Evolutionary conservation across 1,284 basidiomycete species (phyloP).

Genomic region (Retiboletus flavoniger): DNA sequence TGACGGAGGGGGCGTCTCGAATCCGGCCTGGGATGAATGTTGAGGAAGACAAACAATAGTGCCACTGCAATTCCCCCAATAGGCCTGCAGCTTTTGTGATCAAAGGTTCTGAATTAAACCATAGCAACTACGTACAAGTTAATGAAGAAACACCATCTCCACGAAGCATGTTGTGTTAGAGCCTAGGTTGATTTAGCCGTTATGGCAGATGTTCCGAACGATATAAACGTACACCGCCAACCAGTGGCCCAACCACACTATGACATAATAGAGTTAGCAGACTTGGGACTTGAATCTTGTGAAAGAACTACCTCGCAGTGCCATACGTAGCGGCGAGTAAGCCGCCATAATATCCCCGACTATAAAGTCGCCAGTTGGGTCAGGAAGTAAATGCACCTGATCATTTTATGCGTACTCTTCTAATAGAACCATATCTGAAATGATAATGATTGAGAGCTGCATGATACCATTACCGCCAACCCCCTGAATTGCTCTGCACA

Average conservation of each 20-base stretch:
- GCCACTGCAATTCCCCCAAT: conserved; percentile 70
- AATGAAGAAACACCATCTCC: conserved; percentile 34
- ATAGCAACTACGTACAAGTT: conserved; percentile 49
- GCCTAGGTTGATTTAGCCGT: conserved; percentile 38
- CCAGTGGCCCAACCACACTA: conserved; percentile 71
- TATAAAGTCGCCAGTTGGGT: conserved; percentile 26
- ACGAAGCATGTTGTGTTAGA: conserved; percentile 68
- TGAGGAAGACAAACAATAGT: conserved; percentile 77
- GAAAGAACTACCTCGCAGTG: conserved; percentile 43
- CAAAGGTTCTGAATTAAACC: background rate
- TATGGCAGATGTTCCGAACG: background rate
- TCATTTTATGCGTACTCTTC: conserved; percentile 52
- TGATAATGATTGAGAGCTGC: conserved; percentile 64
- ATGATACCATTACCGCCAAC: conserved; percentile 80
- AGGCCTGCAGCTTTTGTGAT: conserved; percentile 47
- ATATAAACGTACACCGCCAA: conserved; percentile 58
- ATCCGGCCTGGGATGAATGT: conserved; percentile 64
- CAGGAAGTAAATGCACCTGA: background rate
- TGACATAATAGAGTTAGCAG: background rate
- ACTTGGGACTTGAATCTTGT: conserved; percentile 14
- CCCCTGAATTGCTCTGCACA: conserved; percentile 78
- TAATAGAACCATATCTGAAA: conserved; percentile 78
- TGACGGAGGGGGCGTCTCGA: conserved; percentile 54
- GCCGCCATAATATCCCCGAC: conserved; percentile 75
- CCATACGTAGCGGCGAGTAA: conserved; percentile 79